phyloP scores from a whole-genome alignment of 768 basidiomycete genomes.

The Artomyces pyxidatus region DNA sequence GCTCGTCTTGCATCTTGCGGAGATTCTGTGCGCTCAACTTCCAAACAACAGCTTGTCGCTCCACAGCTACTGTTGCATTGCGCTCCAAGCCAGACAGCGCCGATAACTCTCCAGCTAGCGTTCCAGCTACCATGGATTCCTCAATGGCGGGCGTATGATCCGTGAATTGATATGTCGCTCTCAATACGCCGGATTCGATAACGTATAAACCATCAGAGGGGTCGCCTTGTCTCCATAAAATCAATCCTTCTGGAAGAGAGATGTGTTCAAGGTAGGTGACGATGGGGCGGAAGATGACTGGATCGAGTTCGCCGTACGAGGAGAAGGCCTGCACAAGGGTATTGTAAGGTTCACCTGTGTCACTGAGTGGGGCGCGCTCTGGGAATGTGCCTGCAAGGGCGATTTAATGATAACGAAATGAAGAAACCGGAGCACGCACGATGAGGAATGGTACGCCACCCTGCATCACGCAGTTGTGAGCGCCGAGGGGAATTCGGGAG shows the following conservation, averaged over 20 bases:
- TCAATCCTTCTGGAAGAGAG: conserved; percentile 43
- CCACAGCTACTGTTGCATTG: conserved; percentile 82
- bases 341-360: conserved; percentile 40
- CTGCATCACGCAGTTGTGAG: conserved; percentile 13
- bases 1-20: conserved; percentile 54
- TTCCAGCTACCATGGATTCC: conserved; percentile 92
- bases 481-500: conserved; percentile 12
- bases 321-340: conserved; percentile 77
- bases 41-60: conserved; percentile 77
- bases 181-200: conserved; percentile 78
- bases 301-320: conserved; percentile 53
- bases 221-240: conserved; percentile 77
- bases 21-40: conserved; percentile 56
- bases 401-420: background rate
- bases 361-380: conserved; percentile 2
- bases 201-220: conserved; percentile 78
- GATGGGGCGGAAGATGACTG: conserved; percentile 53
- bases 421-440: conserved; percentile 1
- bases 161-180: conserved; percentile 74
- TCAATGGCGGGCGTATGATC: conserved; percentile 59
- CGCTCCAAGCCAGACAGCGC: conserved; percentile 71
- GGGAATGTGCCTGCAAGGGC: background rate
- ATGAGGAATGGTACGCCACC: conserved; percentile 11
- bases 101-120: conserved; percentile 85
- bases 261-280: conserved; percentile 64